Percentiles rank a stretch among this genome's conserved stretches.
Evolutionary conservation across 805 yeast genomes (phyloP).

Genomic region (Starmerella gropengiesseri): DNA sequence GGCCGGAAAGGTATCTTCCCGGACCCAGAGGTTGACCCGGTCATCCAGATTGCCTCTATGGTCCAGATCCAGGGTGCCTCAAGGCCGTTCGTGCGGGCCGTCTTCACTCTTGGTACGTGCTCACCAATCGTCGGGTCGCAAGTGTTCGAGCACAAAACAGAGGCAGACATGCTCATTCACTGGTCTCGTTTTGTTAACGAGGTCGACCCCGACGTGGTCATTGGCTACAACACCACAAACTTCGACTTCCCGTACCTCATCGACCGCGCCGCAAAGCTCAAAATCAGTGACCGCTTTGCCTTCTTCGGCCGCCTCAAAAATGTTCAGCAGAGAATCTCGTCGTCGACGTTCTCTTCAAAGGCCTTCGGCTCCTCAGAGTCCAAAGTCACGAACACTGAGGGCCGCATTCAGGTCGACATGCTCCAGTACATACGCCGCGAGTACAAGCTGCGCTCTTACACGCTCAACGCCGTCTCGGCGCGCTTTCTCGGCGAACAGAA

Average conservation of each 20-base stretch:
- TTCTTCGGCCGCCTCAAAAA: slow-evolving; percentile 68
- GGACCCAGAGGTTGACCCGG: slow-evolving; percentile 85
- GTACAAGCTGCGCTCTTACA: slow-evolving; percentile 85
- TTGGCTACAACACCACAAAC: slow-evolving; percentile 90
- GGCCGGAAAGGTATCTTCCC: slow-evolving; percentile 96
- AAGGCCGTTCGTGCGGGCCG: slow-evolving; percentile 88
- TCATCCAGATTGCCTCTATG: slow-evolving; percentile 94
- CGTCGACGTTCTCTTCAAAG: slow-evolving; percentile 76
- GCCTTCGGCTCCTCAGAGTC: slow-evolving; percentile 96
- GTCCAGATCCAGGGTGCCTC: slow-evolving; percentile 71
- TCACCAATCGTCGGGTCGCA: slow-evolving; percentile 90
- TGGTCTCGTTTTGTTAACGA: slow-evolving; percentile 82
- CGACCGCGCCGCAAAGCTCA: slow-evolving; percentile 72
- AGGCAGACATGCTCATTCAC: slow-evolving; percentile 66
- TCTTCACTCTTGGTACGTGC: slow-evolving; percentile 85
- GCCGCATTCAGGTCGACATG: slow-evolving; percentile 88
- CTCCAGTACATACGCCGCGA: slow-evolving; percentile 90
- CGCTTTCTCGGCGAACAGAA: slow-evolving; percentile 90
- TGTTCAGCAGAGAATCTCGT: slow-evolving; percentile 67
- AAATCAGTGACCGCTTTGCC: slow-evolving; percentile 53
- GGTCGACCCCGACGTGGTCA: slow-evolving; percentile 90
- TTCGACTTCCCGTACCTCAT: slow-evolving; percentile 90
- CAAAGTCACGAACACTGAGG: slow-evolving; percentile 84
- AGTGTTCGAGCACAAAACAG: slow-evolving; percentile 62
- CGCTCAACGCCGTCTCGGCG: slow-evolving; percentile 89